Evolutionary conservation across 2,329 filamentous ascomycete species (phyloP), one percentile per base, ranked within the genome.

Genomic region (Claviceps paspali): DNA sequence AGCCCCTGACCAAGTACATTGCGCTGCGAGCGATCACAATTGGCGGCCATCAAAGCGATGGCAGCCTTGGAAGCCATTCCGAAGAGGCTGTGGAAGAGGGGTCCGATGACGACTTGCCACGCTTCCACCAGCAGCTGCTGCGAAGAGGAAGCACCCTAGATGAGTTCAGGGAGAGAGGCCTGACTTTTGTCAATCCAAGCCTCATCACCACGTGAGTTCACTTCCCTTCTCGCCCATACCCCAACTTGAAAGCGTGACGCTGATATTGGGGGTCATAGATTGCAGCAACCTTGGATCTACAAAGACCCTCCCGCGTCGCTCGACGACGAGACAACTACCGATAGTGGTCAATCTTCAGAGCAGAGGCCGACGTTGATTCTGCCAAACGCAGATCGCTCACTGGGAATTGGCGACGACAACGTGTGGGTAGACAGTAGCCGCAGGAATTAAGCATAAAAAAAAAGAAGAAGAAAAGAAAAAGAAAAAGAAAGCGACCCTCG

Each of bases 1-100:
- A 85, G 49, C 88, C 91, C 1, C 62, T 98, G 41, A 94, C 87
- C 57, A 80, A 77, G 48, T 95, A 91, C 54, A 96, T 98, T 53
- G 86, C 92, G 21, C 64, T 98, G 31, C 73, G 84, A 44, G 93
- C 85, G 49, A 84, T 98, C 41, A 73, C 79, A 45, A 67, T 74
- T 19, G 43, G 45, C 0, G 68, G 73, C 3, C 64, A 70, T 8
- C 50, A 52, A 7, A 65, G 70, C 11, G 52, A 53, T 6, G 49
- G 50, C 2, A 55, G 61, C n/a, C 51, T 53, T 6, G 49, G 50
- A 2, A 55, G 61, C n/a, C 51, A 60, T 21, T 46, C 52, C 10
- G 55, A 57, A 26, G 50, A 57, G 30, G 52, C 54, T 3, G 45
- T 56, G 21, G 55, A 57, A n/a, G 54, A 54, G 2, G 55, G 54